A percentile compares a stretch with the other conserved stretches of the same genome.
Evolutionary conservation across 2,329 filamentous ascomycete genomes (phyloP).

Genomic region (Scytalidium lignicola): DNA sequence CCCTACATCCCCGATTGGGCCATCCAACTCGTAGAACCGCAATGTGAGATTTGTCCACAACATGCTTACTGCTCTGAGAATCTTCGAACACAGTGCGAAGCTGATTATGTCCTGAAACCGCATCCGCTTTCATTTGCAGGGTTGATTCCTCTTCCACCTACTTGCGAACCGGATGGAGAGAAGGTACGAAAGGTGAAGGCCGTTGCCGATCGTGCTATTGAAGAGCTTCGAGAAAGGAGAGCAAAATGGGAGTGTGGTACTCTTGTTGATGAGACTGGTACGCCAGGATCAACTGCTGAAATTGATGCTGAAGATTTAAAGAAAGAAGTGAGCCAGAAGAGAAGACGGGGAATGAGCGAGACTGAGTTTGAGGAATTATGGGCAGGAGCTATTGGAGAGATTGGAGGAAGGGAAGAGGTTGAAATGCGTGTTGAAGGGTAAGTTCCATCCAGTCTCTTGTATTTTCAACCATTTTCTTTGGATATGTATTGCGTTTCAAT

Average conservation of each 20-base stretch:
- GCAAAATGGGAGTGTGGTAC: slow-evolving; percentile 90
- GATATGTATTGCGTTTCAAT: slow-evolving; percentile 16
- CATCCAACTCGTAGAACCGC: slow-evolving; percentile 63
- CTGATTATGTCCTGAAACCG: slow-evolving; percentile 77
- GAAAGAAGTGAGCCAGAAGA: slow-evolving; percentile 66
- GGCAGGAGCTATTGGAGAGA: slow-evolving; percentile 67
- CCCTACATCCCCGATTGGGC: slow-evolving; percentile 64
- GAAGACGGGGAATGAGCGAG: slow-evolving; percentile 76
- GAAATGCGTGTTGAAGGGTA: slow-evolving; percentile 46
- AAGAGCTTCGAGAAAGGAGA: slow-evolving; percentile 77
- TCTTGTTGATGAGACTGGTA: slow-evolving; percentile 55
- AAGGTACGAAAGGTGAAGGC: slow-evolving; percentile 82
- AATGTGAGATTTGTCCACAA: slow-evolving; percentile 83
- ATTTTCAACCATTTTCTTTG: slow-evolving; percentile 5
- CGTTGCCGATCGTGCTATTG: slow-evolving; percentile 82
- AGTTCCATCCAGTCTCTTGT: slow-evolving; percentile 31
- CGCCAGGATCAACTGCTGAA: slow-evolving; percentile 54
- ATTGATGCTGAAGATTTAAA: slow-evolving; percentile 68
- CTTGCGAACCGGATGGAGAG: slow-evolving; percentile 91
- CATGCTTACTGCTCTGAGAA: slow-evolving; percentile 86
- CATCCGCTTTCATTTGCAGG: slow-evolving; percentile 82
- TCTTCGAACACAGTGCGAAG: slow-evolving; percentile 74
- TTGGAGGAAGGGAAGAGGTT: slow-evolving; percentile 58
- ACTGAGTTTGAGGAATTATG: slow-evolving; percentile 91
- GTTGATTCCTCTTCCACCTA: slow-evolving; percentile 77